A percentile compares a stretch with the other conserved stretches of the same genome.
Evolutionary conservation across 2,329 filamentous ascomycete genomes (phyloP).

Genomic region (Stagonosporopsis tanaceti): DNA sequence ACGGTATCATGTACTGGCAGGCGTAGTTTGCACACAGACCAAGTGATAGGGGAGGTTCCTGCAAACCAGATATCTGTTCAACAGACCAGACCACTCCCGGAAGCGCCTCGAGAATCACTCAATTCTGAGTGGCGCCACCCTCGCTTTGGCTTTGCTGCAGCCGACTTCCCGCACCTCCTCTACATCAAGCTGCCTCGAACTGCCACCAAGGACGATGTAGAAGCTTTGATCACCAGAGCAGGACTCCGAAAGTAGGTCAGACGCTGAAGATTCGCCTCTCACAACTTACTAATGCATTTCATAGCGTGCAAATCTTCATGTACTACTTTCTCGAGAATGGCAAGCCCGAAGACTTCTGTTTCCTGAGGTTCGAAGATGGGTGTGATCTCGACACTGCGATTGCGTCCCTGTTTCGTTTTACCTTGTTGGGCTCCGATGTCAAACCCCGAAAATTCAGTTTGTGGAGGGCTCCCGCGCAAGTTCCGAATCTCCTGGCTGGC

Average conservation of each 20-base stretch:
- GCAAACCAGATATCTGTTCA: background rate
- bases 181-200: background rate
- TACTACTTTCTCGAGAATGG: background rate
- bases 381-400: background rate
- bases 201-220: background rate
- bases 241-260: background rate
- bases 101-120: background rate
- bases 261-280: too few species aligned
- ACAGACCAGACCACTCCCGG: background rate
- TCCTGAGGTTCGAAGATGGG: background rate
- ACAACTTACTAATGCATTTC: background rate
- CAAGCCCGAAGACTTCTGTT: background rate
- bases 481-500: background rate
- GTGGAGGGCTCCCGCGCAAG: background rate
- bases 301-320: background rate
- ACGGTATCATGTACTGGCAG: background rate
- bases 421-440: background rate
- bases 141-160: background rate
- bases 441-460: background rate
- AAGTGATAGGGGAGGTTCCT: background rate
- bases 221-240: background rate
- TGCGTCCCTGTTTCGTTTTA: background rate
- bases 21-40: background rate
- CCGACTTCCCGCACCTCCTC: background rate
- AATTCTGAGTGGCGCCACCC: constrained; percentile 2